A percentile compares a stretch with the other conserved stretches of the same genome.
phyloP scores from a whole-genome alignment of 2,329 filamentous ascomycete species.

The Taxawa tesnikishii region DNA sequence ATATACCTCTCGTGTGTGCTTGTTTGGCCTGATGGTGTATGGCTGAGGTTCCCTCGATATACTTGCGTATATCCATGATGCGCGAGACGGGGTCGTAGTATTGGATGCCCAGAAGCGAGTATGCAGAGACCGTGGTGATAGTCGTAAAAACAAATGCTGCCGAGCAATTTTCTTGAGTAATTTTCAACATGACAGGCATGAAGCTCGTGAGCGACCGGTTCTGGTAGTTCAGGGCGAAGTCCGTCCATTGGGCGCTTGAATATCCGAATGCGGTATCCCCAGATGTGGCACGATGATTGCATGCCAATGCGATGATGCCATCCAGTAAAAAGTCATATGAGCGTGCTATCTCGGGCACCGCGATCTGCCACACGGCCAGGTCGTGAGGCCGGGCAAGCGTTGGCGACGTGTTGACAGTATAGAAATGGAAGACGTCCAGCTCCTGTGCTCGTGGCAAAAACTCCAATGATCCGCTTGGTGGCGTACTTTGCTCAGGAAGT shows the following conservation, averaged over 20 bases:
- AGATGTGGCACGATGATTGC: background rate
- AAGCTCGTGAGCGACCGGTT: background rate
- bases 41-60: background rate
- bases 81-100: background rate
- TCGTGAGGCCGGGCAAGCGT: conserved; percentile 1
- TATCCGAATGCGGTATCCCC: too few species aligned
- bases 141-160: conserved; percentile 1
- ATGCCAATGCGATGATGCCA: conserved; percentile 1
- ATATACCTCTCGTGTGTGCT: background rate
- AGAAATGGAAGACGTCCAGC: conserved; percentile 3
- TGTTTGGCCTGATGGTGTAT: background rate
- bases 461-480: too few species aligned
- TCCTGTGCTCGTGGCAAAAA: too few species aligned
- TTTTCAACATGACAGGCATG: background rate
- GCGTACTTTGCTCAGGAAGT: conserved; percentile 1
- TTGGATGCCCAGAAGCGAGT: conserved; percentile 1
- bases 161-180: background rate
- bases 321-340: conserved; percentile 1
- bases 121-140: conserved; percentile 1
- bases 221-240: conserved; percentile 2
- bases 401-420: background rate
- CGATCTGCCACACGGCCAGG: conserved; percentile 1
- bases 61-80: background rate
- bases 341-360: conserved; percentile 1
- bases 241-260: background rate